Base-by-base conservation (phyloP, 148 eudicot genomes). In the Cornus kousa region DNA sequence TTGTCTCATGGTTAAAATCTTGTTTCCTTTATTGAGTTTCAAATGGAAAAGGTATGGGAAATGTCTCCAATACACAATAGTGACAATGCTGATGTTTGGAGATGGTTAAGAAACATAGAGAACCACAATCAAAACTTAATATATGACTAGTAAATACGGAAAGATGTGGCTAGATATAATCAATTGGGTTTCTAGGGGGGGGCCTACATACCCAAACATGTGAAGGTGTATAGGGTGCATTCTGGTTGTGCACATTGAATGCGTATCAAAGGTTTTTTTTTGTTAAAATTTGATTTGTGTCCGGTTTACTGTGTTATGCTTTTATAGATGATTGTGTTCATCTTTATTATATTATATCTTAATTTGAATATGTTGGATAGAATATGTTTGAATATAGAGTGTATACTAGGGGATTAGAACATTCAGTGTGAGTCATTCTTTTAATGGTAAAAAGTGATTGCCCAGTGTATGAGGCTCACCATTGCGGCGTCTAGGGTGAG, bases 1-100 rank as follows among this genome's bases (percentile, higher is more conserved):
- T 74, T 82, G 80, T 39, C 57, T 67, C 22, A 28, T 65, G 37
- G 7, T 75, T 35, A 35, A 74, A 40, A 35, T 22, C 64, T 81
- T 72, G 24, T 53, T 28, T 43, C 48, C 20, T 9, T 5, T 20
- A 17, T 19, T 19, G 66, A 62, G 66, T 62, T 62, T 62, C 9
- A 17, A 17, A 17, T 2, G 9, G 23, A 62, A 3, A 62, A 62
- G 17, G 14, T 13, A 73, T 28, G 20, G 62, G 10, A 72, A 70
- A n/a, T 28, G 65, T 73, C 12, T 60, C 28, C 14, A 50, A 71
- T 32, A 19, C 24, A 9, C 13, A 60, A 74, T 20, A 14, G 68
- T 5, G 19, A 59, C 10, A 53, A 40, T n/a, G 37, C 11, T 19
- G 16, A 7, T 2, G n/a, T 55, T 50, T 24, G 75, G 55, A 31